Conservation (phyloP, 75 land plant species). For the Cryptomeria japonica region DNA sequence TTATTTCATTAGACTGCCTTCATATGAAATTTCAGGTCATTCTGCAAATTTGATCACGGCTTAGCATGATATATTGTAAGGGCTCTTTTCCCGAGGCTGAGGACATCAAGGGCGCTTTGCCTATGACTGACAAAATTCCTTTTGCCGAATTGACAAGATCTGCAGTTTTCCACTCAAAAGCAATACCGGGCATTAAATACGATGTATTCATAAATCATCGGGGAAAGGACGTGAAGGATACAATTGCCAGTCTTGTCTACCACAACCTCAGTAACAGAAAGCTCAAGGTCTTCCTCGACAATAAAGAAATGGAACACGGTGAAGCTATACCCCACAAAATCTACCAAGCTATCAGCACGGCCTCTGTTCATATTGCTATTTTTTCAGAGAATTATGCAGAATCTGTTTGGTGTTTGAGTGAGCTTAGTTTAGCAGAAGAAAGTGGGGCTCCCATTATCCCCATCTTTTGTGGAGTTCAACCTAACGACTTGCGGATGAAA, state of each 20-base stretch:
- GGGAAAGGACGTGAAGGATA: neutral
- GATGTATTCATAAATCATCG: neutral
- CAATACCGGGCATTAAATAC: neutral
- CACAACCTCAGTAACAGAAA: neutral
- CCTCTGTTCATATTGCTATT: neutral
- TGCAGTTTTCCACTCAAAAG: too few species aligned
- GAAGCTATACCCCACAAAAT: neutral
- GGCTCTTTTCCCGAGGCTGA: too few species aligned
- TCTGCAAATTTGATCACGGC: too few species aligned
- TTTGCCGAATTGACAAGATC: too few species aligned
- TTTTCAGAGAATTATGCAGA: neutral
- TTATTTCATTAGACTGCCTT: too few species aligned
- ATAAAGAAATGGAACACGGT: neutral
- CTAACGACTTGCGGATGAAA: neutral
- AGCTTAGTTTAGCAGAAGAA: neutral
- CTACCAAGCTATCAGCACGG: neutral
- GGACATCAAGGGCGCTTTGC: too few species aligned
- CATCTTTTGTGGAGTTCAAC: neutral
- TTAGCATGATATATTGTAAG: too few species aligned
- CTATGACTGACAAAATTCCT: too few species aligned
- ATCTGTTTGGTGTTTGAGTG: neutral
- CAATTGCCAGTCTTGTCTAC: neutral
- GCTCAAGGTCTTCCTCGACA: neutral
- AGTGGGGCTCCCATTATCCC: neutral
- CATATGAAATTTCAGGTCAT: too few species aligned